Conservation (phyloP, 345 rosid genomes). For the Geranium brycei region DNA sequence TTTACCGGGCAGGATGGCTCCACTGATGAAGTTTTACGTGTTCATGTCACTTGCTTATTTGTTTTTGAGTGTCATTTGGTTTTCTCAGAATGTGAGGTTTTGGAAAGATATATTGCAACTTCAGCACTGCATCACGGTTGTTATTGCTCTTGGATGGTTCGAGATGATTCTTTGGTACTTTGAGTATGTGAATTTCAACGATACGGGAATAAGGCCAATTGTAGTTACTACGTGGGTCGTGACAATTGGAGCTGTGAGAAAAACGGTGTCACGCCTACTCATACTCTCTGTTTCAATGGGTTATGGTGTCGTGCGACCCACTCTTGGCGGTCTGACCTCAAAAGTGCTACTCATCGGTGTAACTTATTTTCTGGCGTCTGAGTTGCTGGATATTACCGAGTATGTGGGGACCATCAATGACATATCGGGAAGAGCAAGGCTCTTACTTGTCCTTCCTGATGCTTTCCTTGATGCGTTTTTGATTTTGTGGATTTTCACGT, state of each 20-base stretch:
- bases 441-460: slow-evolving; percentile 76
- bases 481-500: slow-evolving; percentile 84
- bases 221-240: slow-evolving; percentile 80
- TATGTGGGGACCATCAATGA: slow-evolving; percentile 83
- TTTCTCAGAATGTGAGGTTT: slow-evolving; percentile 62
- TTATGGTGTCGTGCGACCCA: slow-evolving; percentile 90
- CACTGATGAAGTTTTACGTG: slow-evolving; percentile 67
- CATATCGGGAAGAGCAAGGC: slow-evolving; percentile 77
- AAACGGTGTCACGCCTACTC: slow-evolving; percentile 62
- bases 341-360: slow-evolving; percentile 81
- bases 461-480: slow-evolving; percentile 92
- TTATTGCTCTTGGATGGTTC: slow-evolving; percentile 66
- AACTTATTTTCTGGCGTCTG: slow-evolving; percentile 88
- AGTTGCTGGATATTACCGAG: slow-evolving; percentile 73
- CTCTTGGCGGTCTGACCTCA: slow-evolving; percentile 92
- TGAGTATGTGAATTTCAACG: slow-evolving; percentile 71
- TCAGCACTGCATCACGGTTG: slow-evolving; percentile 77
- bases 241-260: slow-evolving; percentile 74
- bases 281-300: slow-evolving; percentile 89
- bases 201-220: slow-evolving; percentile 64
- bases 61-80: slow-evolving; percentile 63
- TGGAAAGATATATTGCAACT: slow-evolving; percentile 78
- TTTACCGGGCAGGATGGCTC: slow-evolving; percentile 97
- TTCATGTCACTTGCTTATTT: slow-evolving; percentile 60
- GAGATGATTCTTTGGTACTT: slow-evolving; percentile 89